A percentile compares a stretch with the other conserved stretches of the same genome.
phyloP scores from a whole-genome alignment of 164 flowering plant species.

The Magnolia officinalis region DNA sequence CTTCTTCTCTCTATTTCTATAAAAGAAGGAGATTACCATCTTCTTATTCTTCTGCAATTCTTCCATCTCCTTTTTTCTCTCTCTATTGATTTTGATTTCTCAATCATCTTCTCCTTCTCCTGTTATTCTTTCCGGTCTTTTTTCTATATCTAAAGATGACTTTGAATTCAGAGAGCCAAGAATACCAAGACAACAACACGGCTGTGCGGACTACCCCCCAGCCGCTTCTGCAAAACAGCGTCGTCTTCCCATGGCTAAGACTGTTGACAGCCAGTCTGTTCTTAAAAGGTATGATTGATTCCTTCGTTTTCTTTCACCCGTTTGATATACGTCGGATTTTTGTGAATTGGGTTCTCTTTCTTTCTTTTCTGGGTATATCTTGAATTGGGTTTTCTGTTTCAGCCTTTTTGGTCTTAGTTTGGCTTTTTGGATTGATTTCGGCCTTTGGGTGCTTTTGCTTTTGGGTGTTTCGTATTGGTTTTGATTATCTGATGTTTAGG shows the following conservation, averaged over 20 bases:
- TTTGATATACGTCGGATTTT: not conserved
- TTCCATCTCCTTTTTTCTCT: not conserved
- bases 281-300: conserved; percentile 40
- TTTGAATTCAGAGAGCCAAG: conserved; percentile 8
- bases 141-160: conserved; percentile 8
- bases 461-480: not conserved
- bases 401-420: not conserved
- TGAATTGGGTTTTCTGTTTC: not conserved
- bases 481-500: not conserved
- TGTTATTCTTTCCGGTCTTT: not conserved
- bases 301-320: not conserved
- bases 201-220: conserved; percentile 27
- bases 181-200: conserved; percentile 24
- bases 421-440: not conserved
- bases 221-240: conserved; percentile 34
- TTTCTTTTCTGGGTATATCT: not conserved
- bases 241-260: conserved; percentile 33
- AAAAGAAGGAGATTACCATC: not conserved
- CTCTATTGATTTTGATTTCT: not conserved
- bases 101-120: not conserved
- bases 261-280: conserved; percentile 59
- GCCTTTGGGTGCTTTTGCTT: not conserved
- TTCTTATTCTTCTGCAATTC: too few relatives aligned
- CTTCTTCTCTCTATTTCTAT: not conserved
- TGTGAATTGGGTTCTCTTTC: not conserved